Conservation (phyloP, 495 filamentous ascomycete genomes). For the Lepidopterella palustris region DNA sequence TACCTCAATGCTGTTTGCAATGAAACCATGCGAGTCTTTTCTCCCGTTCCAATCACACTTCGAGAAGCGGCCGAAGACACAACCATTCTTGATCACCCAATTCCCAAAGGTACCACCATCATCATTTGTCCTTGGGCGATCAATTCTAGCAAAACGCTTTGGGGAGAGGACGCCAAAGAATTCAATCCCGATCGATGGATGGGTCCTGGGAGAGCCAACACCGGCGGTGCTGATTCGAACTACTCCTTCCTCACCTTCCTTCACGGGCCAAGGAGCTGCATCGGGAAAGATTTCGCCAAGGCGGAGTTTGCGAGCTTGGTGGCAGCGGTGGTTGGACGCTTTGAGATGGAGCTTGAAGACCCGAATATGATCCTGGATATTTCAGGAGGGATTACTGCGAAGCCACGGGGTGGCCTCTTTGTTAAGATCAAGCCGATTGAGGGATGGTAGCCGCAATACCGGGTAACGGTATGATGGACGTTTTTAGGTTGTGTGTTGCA, state of each 20-base stretch:
- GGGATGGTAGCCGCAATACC: slow-evolving; percentile 3
- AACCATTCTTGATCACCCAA: slow-evolving; percentile 48
- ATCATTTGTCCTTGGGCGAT: slow-evolving; percentile 44
- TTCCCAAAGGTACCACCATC: slow-evolving; percentile 52
- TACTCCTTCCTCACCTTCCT: slow-evolving; percentile 40
- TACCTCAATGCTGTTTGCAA: slow-evolving; percentile 59
- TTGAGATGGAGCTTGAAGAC: slow-evolving; percentile 51
- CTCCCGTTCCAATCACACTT: slow-evolving; percentile 55
- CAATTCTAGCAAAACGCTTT: slow-evolving; percentile 33
- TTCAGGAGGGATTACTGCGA: slow-evolving; percentile 35
- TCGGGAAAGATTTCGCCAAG: slow-evolving; percentile 65
- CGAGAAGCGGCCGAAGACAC: slow-evolving; percentile 60
- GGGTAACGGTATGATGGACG: background rate
- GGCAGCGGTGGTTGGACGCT: slow-evolving; percentile 67
- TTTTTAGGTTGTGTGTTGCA: no score
- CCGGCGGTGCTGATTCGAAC: slow-evolving; percentile 38
- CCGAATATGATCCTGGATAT: slow-evolving; percentile 31
- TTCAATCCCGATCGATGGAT: slow-evolving; percentile 45
- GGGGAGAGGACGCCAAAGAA: slow-evolving; percentile 37
- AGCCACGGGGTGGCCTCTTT: slow-evolving; percentile 34
- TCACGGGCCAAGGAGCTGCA: slow-evolving; percentile 44
- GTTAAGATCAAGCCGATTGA: slow-evolving; percentile 24
- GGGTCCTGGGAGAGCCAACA: slow-evolving; percentile 31
- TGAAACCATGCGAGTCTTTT: slow-evolving; percentile 52
- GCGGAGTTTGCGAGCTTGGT: slow-evolving; percentile 77